Evolutionary conservation across 768 basidiomycete species (phyloP).

Genomic region (Suillus occidentalis): DNA sequence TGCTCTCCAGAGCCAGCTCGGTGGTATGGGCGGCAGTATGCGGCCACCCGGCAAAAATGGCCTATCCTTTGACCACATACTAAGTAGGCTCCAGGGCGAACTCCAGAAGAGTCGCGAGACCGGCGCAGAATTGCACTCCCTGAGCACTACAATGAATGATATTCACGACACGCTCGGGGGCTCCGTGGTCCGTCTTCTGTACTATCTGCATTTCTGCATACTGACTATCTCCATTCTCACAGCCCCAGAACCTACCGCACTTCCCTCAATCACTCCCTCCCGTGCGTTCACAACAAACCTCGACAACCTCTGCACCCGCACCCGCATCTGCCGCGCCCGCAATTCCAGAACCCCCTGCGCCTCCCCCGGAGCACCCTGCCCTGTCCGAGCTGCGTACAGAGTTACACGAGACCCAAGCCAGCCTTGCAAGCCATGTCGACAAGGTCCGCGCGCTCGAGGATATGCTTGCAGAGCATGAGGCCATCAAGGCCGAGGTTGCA

Average conservation of each 20-base stretch:
- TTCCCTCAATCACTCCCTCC: slow-evolving; percentile 69
- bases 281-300: slow-evolving; percentile 45
- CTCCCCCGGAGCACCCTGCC: not conserved
- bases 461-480: slow-evolving; percentile 82
- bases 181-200: slow-evolving; percentile 54
- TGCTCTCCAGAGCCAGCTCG: slow-evolving; percentile 65
- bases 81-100: slow-evolving; percentile 86
- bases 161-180: slow-evolving; percentile 92
- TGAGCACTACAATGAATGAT: slow-evolving; percentile 82
- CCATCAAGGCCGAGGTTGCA: slow-evolving; percentile 74
- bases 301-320: slow-evolving; percentile 21
- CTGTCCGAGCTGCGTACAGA: slow-evolving; percentile 76
- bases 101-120: slow-evolving; percentile 96
- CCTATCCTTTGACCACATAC: slow-evolving; percentile 88
- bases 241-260: slow-evolving; percentile 63
- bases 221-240: slow-evolving; percentile 15
- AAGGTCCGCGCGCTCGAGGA: slow-evolving; percentile 82
- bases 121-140: slow-evolving; percentile 75
- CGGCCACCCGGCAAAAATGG: slow-evolving; percentile 80
- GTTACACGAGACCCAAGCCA: slow-evolving; percentile 79
- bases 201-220: slow-evolving; percentile 4
- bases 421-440: slow-evolving; percentile 75
- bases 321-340: slow-evolving; percentile 15
- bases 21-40: slow-evolving; percentile 73
- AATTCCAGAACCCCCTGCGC: slow-evolving; percentile 20